Conservation (phyloP, 1,284 basidiomycete species). For the Cryptococcus deneoformans region DNA sequence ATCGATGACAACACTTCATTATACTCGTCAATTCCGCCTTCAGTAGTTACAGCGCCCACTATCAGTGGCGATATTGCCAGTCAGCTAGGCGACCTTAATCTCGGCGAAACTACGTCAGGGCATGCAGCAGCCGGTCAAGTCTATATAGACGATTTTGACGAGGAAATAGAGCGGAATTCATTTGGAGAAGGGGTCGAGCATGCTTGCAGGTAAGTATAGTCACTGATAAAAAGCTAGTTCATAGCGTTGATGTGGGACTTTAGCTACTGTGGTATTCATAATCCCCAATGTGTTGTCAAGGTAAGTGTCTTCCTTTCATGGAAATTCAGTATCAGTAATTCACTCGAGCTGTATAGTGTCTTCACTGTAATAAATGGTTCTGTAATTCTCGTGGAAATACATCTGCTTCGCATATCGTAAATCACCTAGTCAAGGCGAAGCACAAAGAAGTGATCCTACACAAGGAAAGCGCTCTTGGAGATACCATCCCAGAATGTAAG, state of each 20-base stretch:
- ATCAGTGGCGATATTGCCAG: conserved; percentile 14
- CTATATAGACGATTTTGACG: conserved; percentile 58
- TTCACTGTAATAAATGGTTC: conserved; percentile 97
- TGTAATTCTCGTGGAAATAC: conserved; percentile 99
- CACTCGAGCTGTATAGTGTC: conserved; percentile 55
- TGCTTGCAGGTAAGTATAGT: conserved; percentile 77
- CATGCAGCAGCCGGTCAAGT: not conserved
- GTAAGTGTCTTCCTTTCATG: conserved; percentile 19
- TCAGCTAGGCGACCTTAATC: conserved; percentile 12
- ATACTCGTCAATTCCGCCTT: conserved; percentile 43
- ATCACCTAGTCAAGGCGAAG: conserved; percentile 97
- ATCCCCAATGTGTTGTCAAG: conserved; percentile 93
- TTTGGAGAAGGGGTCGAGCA: conserved; percentile 83
- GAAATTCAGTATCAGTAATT: not conserved
- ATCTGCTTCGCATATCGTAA: conserved; percentile 97
- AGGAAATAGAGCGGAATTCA: conserved; percentile 74
- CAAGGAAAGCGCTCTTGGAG: conserved; percentile 90
- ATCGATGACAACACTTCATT: conserved; percentile 77
- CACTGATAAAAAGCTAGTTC: too few relatives aligned
- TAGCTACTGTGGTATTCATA: conserved; percentile 99
- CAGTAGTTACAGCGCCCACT: conserved; percentile 10
- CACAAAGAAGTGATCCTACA: conserved; percentile 99
- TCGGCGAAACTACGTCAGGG: conserved; percentile 1
- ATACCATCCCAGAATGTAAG: conserved; percentile 90
- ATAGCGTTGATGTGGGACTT: not conserved